phyloP scores from a whole-genome alignment of 768 basidiomycete genomes.

The Lyophyllum shimeji region DNA sequence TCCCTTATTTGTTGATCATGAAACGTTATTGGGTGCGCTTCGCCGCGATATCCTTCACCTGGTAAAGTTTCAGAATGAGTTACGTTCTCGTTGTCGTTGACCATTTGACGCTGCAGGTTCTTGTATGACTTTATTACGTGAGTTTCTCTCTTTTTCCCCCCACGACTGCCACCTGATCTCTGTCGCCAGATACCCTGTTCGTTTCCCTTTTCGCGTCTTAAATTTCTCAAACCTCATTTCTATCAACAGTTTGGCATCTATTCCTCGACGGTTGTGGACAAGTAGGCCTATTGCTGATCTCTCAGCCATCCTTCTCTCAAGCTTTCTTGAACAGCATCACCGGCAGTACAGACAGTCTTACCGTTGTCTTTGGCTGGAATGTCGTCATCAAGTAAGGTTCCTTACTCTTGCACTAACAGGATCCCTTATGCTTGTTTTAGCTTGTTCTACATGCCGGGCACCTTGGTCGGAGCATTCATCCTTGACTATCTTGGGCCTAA shows the following conservation, averaged over 20 bases:
- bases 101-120: slow-evolving; percentile 41
- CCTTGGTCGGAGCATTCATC: slow-evolving; percentile 70
- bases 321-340: slow-evolving; percentile 48
- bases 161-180: not conserved
- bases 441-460: slow-evolving; percentile 46
- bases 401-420: not conserved
- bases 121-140: slow-evolving; percentile 81
- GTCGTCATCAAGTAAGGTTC: slow-evolving; percentile 74
- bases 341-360: slow-evolving; percentile 47
- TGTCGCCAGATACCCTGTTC: slow-evolving; percentile 57
- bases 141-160: slow-evolving; percentile 19
- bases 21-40: slow-evolving; percentile 80
- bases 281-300: slow-evolving; percentile 34
- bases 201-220: slow-evolving; percentile 19
- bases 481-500: slow-evolving; percentile 79
- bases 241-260: slow-evolving; percentile 70
- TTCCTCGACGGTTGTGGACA: slow-evolving; percentile 71
- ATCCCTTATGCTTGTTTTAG: slow-evolving; percentile 17
- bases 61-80: slow-evolving; percentile 37
- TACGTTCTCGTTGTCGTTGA: not conserved
- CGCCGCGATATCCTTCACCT: slow-evolving; percentile 71
- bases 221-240: not conserved
- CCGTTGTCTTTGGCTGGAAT: slow-evolving; percentile 78
- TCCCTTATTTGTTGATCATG: slow-evolving; percentile 77
- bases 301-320: not conserved